Evolutionary conservation across 2,329 filamentous ascomycete species (phyloP).

Genomic region (Verticillium longisporum): DNA sequence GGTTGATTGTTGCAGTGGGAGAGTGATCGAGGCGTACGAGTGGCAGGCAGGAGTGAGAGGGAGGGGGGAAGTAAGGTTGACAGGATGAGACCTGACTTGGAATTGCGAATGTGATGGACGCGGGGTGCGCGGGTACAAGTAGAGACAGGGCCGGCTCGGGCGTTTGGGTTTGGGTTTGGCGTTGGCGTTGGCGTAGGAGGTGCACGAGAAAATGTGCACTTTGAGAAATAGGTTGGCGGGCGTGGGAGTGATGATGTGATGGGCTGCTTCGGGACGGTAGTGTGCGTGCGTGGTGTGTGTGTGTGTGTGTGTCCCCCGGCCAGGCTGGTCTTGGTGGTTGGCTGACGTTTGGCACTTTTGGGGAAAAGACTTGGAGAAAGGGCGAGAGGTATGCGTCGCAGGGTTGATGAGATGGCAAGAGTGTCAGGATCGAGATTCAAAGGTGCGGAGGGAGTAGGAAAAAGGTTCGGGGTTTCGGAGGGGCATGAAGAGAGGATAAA

Average conservation of each 20-base stretch:
- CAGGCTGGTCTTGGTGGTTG: background rate
- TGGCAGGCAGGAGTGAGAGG: background rate
- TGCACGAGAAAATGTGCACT: background rate
- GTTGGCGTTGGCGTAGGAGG: background rate
- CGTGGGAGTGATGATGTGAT: constrained; percentile 12
- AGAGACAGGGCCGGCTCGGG: background rate
- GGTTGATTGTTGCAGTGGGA: background rate
- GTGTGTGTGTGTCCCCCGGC: background rate
- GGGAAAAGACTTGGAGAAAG: background rate
- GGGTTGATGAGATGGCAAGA: too few species aligned
- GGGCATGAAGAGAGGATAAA: background rate
- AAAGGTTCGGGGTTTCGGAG: background rate
- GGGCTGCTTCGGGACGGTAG: background rate
- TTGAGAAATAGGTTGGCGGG: constrained; percentile 8
- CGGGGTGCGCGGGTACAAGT: constrained; percentile 7
- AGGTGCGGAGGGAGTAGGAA: background rate
- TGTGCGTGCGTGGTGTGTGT: too few species aligned
- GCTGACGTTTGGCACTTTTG: background rate
- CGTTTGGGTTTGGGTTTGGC: background rate
- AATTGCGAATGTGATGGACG: background rate
- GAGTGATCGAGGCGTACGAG: background rate
- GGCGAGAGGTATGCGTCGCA: background rate
- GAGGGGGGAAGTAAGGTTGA: background rate
- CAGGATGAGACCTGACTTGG: constrained; percentile 2
- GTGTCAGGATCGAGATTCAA: too few species aligned